Conservation (phyloP, 352 stramenopile genomes). For the Pythium rishiriense region DNA sequence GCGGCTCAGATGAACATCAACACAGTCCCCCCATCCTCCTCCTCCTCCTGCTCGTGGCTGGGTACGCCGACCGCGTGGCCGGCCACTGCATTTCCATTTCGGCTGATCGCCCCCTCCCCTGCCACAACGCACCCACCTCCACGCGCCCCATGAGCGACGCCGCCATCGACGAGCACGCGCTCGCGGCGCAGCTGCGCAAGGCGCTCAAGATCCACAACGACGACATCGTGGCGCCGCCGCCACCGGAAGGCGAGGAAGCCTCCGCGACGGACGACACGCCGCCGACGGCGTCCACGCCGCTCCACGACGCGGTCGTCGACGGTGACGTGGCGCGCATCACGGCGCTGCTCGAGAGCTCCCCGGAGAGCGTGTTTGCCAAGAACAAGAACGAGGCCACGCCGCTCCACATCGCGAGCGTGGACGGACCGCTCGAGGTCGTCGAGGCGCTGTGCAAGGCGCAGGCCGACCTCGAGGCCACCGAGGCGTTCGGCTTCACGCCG, state of each 20-base stretch:
- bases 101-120: no score
- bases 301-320: slow-evolving; percentile 29
- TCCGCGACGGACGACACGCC: not conserved
- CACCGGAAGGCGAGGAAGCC: not conserved
- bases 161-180: slow-evolving; percentile 22
- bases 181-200: slow-evolving; percentile 29
- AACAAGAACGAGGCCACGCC: slow-evolving; percentile 30
- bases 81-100: no score
- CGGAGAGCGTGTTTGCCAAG: slow-evolving; percentile 26
- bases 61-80: no score
- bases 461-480: slow-evolving; percentile 27
- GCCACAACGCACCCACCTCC: no score
- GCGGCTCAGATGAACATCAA: slow-evolving; percentile 14
- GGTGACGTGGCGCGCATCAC: slow-evolving; percentile 21
- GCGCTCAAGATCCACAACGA: slow-evolving; percentile 27
- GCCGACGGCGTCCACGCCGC: slow-evolving; percentile 17
- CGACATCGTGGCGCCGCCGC: slow-evolving; percentile 5
- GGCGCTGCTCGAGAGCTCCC: slow-evolving; percentile 15
- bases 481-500: slow-evolving; percentile 29
- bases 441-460: slow-evolving; percentile 20
- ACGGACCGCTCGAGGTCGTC: slow-evolving; percentile 29
- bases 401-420: slow-evolving; percentile 31
- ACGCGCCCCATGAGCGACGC: slow-evolving; percentile 12
- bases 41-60: not conserved
- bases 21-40: not conserved